phyloP scores from a whole-genome alignment of 176 grass and related monocot species.

The Areca catechu region DNA sequence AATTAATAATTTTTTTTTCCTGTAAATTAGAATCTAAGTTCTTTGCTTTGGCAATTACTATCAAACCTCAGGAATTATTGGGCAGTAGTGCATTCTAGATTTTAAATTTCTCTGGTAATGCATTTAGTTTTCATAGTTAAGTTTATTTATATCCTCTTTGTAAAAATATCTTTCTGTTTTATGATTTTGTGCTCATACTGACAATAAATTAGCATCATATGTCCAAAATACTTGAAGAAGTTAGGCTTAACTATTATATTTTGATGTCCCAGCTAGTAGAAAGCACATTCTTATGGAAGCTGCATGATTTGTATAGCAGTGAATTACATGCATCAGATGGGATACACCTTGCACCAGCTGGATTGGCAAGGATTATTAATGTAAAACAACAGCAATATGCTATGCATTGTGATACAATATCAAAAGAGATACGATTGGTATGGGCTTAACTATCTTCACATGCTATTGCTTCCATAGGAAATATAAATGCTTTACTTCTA shows the following conservation, averaged over 20 bases:
- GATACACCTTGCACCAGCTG: constrained; percentile 48
- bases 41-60: too few relatives aligned
- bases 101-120: too few relatives aligned
- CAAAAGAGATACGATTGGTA: constrained; percentile 72
- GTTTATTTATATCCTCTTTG: too few relatives aligned
- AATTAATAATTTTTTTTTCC: too few relatives aligned
- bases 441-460: not conserved
- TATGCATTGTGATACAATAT: constrained; percentile 76
- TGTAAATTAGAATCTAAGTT: too few relatives aligned
- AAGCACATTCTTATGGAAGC: constrained; percentile 66
- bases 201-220: not conserved
- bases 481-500: constrained; percentile 13
- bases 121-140: too few relatives aligned
- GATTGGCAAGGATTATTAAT: constrained; percentile 35
- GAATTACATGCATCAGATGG: constrained; percentile 65
- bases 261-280: constrained; percentile 59
- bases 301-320: constrained; percentile 72
- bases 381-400: constrained; percentile 72
- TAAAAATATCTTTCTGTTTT: too few relatives aligned
- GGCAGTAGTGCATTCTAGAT: too few relatives aligned
- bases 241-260: constrained; percentile 26
- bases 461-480: too few relatives aligned
- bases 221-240: constrained; percentile 8
- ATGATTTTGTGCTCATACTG: not conserved
- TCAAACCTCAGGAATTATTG: too few relatives aligned